Base-by-base conservation (phyloP, 305 asterid species). In the Solanum hybrid region DNA sequence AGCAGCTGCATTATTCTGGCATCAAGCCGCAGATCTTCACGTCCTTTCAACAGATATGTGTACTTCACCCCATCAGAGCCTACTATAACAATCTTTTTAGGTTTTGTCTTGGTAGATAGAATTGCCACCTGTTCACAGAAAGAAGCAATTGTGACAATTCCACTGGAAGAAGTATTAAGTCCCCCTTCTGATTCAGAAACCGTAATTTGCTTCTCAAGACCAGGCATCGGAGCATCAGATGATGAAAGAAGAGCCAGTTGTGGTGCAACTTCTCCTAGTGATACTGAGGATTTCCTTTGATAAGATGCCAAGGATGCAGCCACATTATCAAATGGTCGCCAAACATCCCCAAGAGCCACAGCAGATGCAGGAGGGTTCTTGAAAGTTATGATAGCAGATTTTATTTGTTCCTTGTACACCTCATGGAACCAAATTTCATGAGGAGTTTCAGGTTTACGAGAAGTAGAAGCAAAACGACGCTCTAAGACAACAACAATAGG, bases 1-100 rank as follows among this genome's bases (percentile, higher is more conserved):
- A 98, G 94, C 89, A 98, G 93, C 95, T 98, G 99, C 99, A 98
- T 98, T 92, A 97, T 96, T 93, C 99, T 95, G 93, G 99, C 99
- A 94, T 98, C 99, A 87, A 98, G 99, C 86, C 99, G 99, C 91
- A 98, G 93, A 93, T 98, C 99, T 92, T 98, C 99, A 91, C 99
- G 96, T 81, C 99, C 99, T 97, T 98, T 98, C 94, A 98, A 94
- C 91, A 98, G 99, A 95, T 98, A 98, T 29, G 96, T 95, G 91
- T 98, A 98, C 92, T 94, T 95, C 93, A 92, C 93, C 87, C 99
- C 99, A 94, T 98, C 96, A 91, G 99, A 98, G 76, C 99, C 99
- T 94, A 98, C 89, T 77, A 96, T 92, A 92, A 93, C 92, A 79
- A 98, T 94, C 92, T 95, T 98, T 90, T 98, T 98, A 31, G 99